Evolutionary conservation across 1,284 basidiomycete genomes (phyloP).

Genomic region (Clitocybe nebularis): DNA sequence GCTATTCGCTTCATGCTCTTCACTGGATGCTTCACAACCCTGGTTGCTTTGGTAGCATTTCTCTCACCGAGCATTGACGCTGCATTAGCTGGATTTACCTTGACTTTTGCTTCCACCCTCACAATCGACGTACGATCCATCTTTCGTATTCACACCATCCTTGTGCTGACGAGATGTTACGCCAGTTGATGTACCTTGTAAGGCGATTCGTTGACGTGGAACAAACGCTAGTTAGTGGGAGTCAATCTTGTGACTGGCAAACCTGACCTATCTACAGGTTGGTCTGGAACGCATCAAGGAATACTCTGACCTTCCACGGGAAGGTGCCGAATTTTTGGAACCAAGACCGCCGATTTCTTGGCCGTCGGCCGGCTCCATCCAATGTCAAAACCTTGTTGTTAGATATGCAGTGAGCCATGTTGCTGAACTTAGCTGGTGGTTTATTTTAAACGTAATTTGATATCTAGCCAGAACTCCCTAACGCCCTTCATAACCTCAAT

Average conservation of each 20-base stretch:
- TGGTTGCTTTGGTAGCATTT: not conserved
- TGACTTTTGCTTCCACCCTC: slow-evolving; percentile 67
- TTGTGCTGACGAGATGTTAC: no score
- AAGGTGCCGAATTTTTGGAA: slow-evolving; percentile 11
- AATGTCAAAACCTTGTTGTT: slow-evolving; percentile 12
- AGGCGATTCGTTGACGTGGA: slow-evolving; percentile 58
- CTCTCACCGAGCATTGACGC: not conserved
- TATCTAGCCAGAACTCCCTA: slow-evolving; percentile 11
- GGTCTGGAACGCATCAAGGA: slow-evolving; percentile 16
- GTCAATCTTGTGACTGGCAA: not conserved
- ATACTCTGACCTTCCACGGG: slow-evolving; percentile 12
- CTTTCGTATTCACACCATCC: slow-evolving; percentile 28
- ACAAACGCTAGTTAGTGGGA: slow-evolving; percentile 64
- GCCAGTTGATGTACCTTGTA: not conserved
- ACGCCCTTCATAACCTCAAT: slow-evolving; percentile 14
- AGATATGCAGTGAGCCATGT: slow-evolving; percentile 17
- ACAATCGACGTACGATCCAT: slow-evolving; percentile 49
- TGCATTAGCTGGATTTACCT: slow-evolving; percentile 61
- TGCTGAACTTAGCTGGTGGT: no score
- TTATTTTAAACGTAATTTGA: no score
- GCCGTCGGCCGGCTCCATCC: slow-evolving; percentile 13
- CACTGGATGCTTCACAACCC: not conserved
- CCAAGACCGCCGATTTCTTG: slow-evolving; percentile 12
- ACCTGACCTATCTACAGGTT: slow-evolving; percentile 8
- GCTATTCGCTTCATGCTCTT: not conserved